Percentiles rank a stretch among this genome's conserved stretches.
These are phyloP conservation scores for Kwoniella sp. DNA, from an alignment of 768 basidiomycete genomes.

Conservation along the genomic window DNA sequence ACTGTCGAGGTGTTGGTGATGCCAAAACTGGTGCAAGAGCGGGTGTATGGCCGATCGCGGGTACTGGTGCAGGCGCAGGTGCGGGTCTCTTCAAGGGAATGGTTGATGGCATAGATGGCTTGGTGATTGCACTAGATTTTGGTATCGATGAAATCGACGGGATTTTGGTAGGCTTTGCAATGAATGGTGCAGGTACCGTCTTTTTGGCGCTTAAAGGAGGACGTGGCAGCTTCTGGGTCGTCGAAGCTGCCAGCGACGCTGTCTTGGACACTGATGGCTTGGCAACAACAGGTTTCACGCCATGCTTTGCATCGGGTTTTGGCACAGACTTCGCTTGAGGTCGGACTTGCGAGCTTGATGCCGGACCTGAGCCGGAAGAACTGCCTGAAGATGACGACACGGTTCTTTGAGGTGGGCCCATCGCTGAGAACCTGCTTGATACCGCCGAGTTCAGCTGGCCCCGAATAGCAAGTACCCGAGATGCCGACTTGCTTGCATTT, in stretches of 20 bases:
- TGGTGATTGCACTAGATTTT: slow-evolving; percentile 3
- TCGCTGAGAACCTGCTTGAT: slow-evolving; percentile 11
- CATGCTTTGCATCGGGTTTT: too few species aligned
- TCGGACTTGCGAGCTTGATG: background rate
- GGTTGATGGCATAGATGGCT: slow-evolving; percentile 5
- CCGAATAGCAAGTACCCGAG: slow-evolving; percentile 25
- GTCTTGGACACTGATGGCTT: background rate
- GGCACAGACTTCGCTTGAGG: background rate
- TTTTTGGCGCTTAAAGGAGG: slow-evolving; percentile 10
- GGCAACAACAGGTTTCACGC: background rate
- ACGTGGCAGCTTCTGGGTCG: slow-evolving; percentile 9
- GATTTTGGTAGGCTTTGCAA: background rate
- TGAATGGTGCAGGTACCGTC: background rate
- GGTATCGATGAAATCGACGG: background rate
- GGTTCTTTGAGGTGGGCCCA: slow-evolving; percentile 39
- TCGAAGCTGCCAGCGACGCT: slow-evolving; percentile 10
- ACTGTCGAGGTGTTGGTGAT: background rate
- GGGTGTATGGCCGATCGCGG: too few species aligned
- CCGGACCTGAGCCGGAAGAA: slow-evolving; percentile 11
- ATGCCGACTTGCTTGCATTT: slow-evolving; percentile 8
- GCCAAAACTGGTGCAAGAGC: background rate
- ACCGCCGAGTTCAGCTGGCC: slow-evolving; percentile 31
- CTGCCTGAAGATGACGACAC: slow-evolving; percentile 28
- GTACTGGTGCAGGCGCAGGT: background rate
- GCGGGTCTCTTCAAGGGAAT: slow-evolving; percentile 36